phyloP scores from a whole-genome alignment of 192 early-diverging fungal species.

The Podila minutissima region DNA sequence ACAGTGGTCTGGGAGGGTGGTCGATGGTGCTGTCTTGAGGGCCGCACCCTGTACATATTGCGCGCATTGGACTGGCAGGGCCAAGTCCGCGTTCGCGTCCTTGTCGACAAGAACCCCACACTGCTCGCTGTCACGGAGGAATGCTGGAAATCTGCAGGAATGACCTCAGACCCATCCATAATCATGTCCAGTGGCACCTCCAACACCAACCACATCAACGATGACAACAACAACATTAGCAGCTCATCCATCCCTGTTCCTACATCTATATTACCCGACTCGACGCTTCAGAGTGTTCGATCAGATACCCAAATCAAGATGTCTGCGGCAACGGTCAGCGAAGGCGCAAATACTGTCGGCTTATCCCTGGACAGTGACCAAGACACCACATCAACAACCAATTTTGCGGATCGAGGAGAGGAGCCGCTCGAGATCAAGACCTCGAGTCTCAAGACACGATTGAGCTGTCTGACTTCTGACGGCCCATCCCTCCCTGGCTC shows the following conservation, averaged over 20 bases:
- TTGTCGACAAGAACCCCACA: slow-evolving; percentile 43
- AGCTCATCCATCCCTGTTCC: background rate
- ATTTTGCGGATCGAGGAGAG: background rate
- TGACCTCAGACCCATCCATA: slow-evolving; percentile 8
- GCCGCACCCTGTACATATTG: slow-evolving; percentile 46
- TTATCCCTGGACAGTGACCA: slow-evolving; percentile 14
- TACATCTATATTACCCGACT: too few relatives aligned
- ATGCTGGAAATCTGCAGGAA: slow-evolving; percentile 41
- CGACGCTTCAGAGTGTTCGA: too few relatives aligned
- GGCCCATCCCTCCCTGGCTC: slow-evolving; percentile 2
- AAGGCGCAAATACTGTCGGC: slow-evolving; percentile 5
- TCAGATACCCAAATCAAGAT: slow-evolving; percentile 3
- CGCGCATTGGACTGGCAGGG: slow-evolving; percentile 36
- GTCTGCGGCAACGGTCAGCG: slow-evolving; percentile 4
- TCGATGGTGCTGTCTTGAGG: slow-evolving; percentile 48
- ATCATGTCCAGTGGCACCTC: background rate
- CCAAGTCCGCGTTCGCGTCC: slow-evolving; percentile 34
- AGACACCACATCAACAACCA: background rate
- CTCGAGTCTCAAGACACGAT: background rate
- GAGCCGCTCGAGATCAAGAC: background rate
- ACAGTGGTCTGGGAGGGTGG: slow-evolving; percentile 49
- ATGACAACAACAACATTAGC: background rate
- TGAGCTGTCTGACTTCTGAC: background rate
- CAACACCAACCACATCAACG: background rate
- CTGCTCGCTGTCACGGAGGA: slow-evolving; percentile 43